Conservation (phyloP, 331 rosid genomes). For the Erythrophleum ivorense region DNA sequence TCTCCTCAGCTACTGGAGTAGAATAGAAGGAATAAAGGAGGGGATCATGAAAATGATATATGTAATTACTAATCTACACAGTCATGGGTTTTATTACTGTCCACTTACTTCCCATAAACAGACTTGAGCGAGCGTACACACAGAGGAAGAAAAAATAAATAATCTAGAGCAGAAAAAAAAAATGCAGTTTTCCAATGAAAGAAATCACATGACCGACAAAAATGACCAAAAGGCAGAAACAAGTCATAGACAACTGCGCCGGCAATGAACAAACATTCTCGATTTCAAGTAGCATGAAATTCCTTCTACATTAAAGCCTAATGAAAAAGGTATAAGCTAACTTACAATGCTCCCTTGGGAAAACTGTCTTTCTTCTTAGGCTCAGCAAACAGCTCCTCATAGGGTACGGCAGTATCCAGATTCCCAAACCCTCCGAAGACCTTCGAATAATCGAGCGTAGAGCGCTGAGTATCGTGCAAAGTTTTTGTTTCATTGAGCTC, state of each 20-base stretch:
- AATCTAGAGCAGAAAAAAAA: slow-evolving; percentile 19
- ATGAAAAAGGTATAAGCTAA: slow-evolving; percentile 24
- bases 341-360: slow-evolving; percentile 50
- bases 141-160: not conserved
- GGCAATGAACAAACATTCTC: slow-evolving; percentile 40
- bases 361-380: slow-evolving; percentile 44
- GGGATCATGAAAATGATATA: slow-evolving; percentile 14
- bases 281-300: slow-evolving; percentile 27
- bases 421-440: slow-evolving; percentile 80
- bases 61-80: not conserved
- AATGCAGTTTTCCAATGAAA: slow-evolving; percentile 24
- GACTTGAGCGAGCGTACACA: not conserved
- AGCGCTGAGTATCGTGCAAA: slow-evolving; percentile 58
- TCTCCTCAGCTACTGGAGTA: slow-evolving; percentile 28
- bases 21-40: slow-evolving; percentile 33
- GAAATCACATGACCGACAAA: slow-evolving; percentile 42
- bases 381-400: slow-evolving; percentile 58
- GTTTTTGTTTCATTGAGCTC: slow-evolving; percentile 59
- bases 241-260: not conserved
- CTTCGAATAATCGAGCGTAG: slow-evolving; percentile 76
- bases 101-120: slow-evolving; percentile 17
- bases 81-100: not conserved
- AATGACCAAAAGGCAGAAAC: slow-evolving; percentile 27
- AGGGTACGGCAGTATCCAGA: slow-evolving; percentile 60
- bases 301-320: slow-evolving; percentile 27